These are phyloP conservation scores for Xylariomycetidae sp. DNA, from an alignment of 2,329 filamentous ascomycete species.

Conservation along the genomic window DNA sequence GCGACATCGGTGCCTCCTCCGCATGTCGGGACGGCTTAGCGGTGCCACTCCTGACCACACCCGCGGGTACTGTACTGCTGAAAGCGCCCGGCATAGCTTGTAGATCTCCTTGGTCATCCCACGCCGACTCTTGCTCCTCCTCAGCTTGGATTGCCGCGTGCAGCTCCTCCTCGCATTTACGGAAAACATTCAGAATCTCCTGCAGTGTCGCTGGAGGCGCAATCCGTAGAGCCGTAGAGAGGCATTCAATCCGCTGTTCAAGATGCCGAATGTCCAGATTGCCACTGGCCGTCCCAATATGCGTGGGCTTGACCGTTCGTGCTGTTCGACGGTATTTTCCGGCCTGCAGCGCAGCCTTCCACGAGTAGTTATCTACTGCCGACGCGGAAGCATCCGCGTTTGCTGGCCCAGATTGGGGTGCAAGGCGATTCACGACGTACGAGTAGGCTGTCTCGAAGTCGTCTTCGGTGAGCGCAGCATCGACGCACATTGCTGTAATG, in stretches of 20 bases:
- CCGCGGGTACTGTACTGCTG: slow-evolving; percentile 26
- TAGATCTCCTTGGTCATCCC: slow-evolving; percentile 60
- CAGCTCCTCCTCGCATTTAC: slow-evolving; percentile 72
- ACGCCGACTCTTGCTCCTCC: slow-evolving; percentile 61
- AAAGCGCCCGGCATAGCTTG: slow-evolving; percentile 53
- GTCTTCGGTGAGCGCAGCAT: slow-evolving; percentile 68
- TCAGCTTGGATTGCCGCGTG: slow-evolving; percentile 61
- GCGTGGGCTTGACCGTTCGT: slow-evolving; percentile 49
- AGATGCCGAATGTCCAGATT: slow-evolving; percentile 63
- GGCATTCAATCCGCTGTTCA: slow-evolving; percentile 74
- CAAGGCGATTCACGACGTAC: slow-evolving; percentile 67
- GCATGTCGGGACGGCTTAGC: slow-evolving; percentile 27
- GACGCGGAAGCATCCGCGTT: slow-evolving; percentile 10
- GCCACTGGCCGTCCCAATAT: slow-evolving; percentile 53
- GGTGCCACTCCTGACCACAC: slow-evolving; percentile 21
- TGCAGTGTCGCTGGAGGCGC: slow-evolving; percentile 65
- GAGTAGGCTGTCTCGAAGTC: slow-evolving; percentile 85
- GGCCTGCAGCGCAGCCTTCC: slow-evolving; percentile 73
- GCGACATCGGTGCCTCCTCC: slow-evolving; percentile 54
- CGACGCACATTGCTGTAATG: slow-evolving; percentile 74
- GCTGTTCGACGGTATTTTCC: slow-evolving; percentile 62
- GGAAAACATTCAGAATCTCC: slow-evolving; percentile 69
- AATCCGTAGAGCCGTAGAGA: slow-evolving; percentile 68
- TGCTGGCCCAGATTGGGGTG: slow-evolving; percentile 27
- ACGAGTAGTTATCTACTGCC: slow-evolving; percentile 59